A percentile compares a stretch with the other conserved stretches of the same genome.
phyloP scores from a whole-genome alignment of 164 flowering plant species.

The Protea cynaroides region DNA sequence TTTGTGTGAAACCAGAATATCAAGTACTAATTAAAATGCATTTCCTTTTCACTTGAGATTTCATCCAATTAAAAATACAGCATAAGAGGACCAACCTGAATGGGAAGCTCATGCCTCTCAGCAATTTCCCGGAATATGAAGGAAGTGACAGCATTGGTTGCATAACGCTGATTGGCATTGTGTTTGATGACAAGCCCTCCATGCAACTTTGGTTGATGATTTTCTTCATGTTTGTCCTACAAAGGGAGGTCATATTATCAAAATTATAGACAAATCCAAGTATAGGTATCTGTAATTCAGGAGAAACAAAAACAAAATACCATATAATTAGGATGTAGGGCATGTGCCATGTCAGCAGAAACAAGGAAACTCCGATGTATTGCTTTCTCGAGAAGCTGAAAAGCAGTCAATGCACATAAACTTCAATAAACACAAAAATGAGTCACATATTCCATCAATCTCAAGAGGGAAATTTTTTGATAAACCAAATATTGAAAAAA shows the following conservation, averaged over 20 bases:
- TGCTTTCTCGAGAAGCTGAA: slow-evolving; percentile 69
- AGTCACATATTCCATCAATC: not conserved
- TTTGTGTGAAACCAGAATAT: no score
- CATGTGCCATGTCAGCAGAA: slow-evolving; percentile 99
- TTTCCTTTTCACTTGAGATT: no score
- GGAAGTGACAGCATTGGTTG: slow-evolving; percentile 88
- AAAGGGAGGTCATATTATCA: slow-evolving; percentile 8
- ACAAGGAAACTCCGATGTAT: slow-evolving; percentile 86
- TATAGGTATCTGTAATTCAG: not conserved
- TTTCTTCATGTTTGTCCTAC: slow-evolving; percentile 95
- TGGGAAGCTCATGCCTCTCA: slow-evolving; percentile 61
- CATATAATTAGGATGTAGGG: slow-evolving; percentile 95
- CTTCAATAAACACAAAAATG: not conserved
- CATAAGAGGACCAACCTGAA: slow-evolving; percentile 48
- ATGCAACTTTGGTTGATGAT: slow-evolving; percentile 93
- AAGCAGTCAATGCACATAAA: slow-evolving; percentile 9
- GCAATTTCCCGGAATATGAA: slow-evolving; percentile 88
- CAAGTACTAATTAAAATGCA: no score
- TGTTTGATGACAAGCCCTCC: slow-evolving; percentile 91
- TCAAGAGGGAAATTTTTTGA: no score
- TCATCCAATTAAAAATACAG: no score
- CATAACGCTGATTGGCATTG: slow-evolving; percentile 97
- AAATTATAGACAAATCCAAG: slow-evolving; percentile 1
- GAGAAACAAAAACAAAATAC: slow-evolving; percentile 28
- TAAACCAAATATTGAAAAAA: not conserved